Base-by-base conservation (phyloP, 352 stramenopile genomes). In the Pythium scleroteichum region DNA sequence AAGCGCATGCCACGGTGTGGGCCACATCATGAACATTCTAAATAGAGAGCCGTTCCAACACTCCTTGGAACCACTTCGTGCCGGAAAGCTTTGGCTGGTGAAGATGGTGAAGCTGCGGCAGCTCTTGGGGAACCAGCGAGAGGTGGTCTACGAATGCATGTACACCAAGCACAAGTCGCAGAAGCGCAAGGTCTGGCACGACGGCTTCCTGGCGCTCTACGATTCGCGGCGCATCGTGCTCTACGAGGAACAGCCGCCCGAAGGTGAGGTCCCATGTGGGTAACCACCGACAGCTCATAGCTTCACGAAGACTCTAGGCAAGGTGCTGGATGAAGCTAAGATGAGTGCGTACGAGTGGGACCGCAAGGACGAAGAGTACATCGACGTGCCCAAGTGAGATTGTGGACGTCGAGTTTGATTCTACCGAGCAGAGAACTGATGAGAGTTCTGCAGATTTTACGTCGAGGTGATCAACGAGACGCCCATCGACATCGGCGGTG, bases 131-230 rank as follows among this genome's bases (percentile, higher is more conserved):
- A 59, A 68, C 40, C 59, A 53, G n/a, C 59, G 56, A 1, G 79
- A 86, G 58, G 70, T 73, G 52, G 62, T 75, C 58, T 88, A 74
- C 64, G 82, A 85, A 66, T 93, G 84, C 69, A 89, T 93, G 82
- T 93, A 92, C 75, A 93, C 84, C 39, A 94, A 90, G 68, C 77
- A 94, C 78, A 92, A 92, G 78, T 89, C 82, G 42, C 82, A 92
- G 69, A 94, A 94, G 73, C 72, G 75, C 59, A 94, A 94, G 68
- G 72, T 67, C 14, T 94, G 80, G 78, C 76, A 92, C 22, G 83
- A 94, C 52, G 85, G 82, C n/a, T 90, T 92, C 55, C 39, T 91
- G 9, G 47, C 63, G 48, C 69, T 90, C 2, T 69, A 73, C 44
- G 71, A 71, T n/a, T 80, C 82, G 23, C 69, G 74, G 9, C 80